phyloP scores from a whole-genome alignment of 768 basidiomycete species.

The Boletus pseudo-olivaceus region DNA sequence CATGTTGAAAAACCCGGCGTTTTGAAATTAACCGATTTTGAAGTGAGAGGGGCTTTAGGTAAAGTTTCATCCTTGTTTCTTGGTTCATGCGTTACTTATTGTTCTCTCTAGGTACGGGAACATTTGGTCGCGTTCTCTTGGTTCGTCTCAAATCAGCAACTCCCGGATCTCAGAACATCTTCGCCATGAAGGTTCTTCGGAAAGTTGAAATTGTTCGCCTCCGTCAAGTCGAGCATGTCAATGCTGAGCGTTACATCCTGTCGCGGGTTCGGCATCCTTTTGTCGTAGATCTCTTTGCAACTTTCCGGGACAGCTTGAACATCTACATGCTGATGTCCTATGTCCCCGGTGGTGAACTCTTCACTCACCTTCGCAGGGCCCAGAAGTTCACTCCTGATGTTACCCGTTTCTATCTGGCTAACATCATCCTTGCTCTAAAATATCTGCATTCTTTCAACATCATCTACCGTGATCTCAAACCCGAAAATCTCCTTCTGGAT shows the following conservation, averaged over 20 bases:
- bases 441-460: constrained; percentile 96
- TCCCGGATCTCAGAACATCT: constrained; percentile 44
- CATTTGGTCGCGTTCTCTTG: constrained; percentile 90
- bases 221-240: constrained; percentile 97
- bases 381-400: constrained; percentile 96
- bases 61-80: constrained; percentile 18
- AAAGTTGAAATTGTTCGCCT: constrained; percentile 85
- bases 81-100: constrained; percentile 2
- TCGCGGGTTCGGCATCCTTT: constrained; percentile 92
- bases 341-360: constrained; percentile 95
- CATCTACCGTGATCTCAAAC: constrained; percentile 97
- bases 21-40: constrained; percentile 72
- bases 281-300: constrained; percentile 93
- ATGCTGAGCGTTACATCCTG: constrained; percentile 92
- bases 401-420: constrained; percentile 95
- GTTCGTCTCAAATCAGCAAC: constrained; percentile 69
- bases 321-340: constrained; percentile 98
- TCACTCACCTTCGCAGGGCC: constrained; percentile 92
- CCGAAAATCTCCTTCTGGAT: constrained; percentile 96
- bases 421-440: constrained; percentile 91
- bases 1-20: constrained; percentile 55
- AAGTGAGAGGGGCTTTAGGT: constrained; percentile 78
- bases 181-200: constrained; percentile 86
- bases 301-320: constrained; percentile 94
- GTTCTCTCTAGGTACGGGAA: constrained; percentile 76